Base-by-base conservation (phyloP, 441 rosid genomes). In the Francoa sonchifolia region DNA sequence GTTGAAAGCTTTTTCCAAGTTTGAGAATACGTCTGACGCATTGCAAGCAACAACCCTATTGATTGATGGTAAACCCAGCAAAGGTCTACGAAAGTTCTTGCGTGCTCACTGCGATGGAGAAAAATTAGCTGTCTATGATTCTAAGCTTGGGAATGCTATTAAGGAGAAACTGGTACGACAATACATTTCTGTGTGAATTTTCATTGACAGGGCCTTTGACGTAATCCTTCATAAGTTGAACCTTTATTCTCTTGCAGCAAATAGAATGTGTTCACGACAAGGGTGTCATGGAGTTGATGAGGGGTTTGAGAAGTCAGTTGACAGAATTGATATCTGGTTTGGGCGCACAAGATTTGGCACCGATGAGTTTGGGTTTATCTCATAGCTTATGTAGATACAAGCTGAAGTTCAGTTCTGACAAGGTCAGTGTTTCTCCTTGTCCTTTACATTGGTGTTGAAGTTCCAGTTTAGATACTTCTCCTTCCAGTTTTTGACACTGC, bases 311-410 rank as follows among this genome's bases (percentile, higher is more conserved):
- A 59, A 72, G 74, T 48, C 98, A 89, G 63, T 59, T 89, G 51
- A 70, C 86, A 4, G 98, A 89, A 34, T 94, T 89, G 35, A 77
- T 89, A 13, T 49, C 87, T 52, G 98, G 96, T 42, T 59, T 89
- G 37, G 86, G 69, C 37, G 74, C 60, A 32, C 86, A 82, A 58
- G 96, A 85, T 52, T 61, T 89, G 65, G 89, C 88, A 22, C 96
- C 96, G 28, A 85, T 89, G 98, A 82, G 93, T 34, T 71, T 89
- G 65, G 98, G 98, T 58, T 70, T 85, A 52, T 90, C 98, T 42
- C 93, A 82, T 53, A 90, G 94, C 32, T 59, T 89, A 19, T 88
- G 93, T 27, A 61, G 96, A 62, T 85, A 77, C 62, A 89, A 72
- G 71, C 66, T 85, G 42, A 89, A 85, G 62, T 85, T 85, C 67